Evolutionary conservation across 495 filamentous ascomycete genomes (phyloP), one percentile per base, ranked within the genome.

Genomic region (Penicillium waksmanii): DNA sequence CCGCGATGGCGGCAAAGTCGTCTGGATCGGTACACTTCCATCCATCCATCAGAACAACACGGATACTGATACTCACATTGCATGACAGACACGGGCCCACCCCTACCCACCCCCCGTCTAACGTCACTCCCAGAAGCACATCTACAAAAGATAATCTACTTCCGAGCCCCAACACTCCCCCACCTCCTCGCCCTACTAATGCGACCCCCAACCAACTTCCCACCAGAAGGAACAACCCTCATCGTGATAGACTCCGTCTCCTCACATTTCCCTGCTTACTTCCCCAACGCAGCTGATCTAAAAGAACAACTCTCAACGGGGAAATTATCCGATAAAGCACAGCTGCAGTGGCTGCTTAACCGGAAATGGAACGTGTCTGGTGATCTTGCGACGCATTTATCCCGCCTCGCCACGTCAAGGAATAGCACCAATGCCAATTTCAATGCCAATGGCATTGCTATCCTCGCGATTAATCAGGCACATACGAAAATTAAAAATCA

Each of bases 241-340:
- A 63, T 96, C n/a, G 80, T 96, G 10, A 76, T 96, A 63, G 91
- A 95, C 68, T 86, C 87, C 1, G 72, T 95, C 17, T 91, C 91
- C 9, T 85, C 84, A 13, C 76, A 89, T n/a, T 79, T 95, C 60
- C 85, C 87, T 53, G 80, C 87, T 51, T 88, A 92, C 42, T 93
- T 93, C 54, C 88, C 86, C 9, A 78, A 79, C 51, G 70, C 75
- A 17, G 66, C 72, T 4, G 78, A 81, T 36, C 55, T 77, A 13
- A 72, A 73, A 56, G 60, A 73, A n/a, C 72, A 72, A 2, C 57
- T 76, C 9, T 40, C 67, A 0, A 56, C 66, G 31, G 57, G 60
- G 23, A 70, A 69, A 43, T 64, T 65, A 49, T 60, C 48, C 47
- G 64, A 75, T 60, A 77, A 76, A 70, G 72, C 64, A 27, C 74